Conservation (phyloP, 2,329 filamentous ascomycete genomes). For the Monilinia polystroma region DNA sequence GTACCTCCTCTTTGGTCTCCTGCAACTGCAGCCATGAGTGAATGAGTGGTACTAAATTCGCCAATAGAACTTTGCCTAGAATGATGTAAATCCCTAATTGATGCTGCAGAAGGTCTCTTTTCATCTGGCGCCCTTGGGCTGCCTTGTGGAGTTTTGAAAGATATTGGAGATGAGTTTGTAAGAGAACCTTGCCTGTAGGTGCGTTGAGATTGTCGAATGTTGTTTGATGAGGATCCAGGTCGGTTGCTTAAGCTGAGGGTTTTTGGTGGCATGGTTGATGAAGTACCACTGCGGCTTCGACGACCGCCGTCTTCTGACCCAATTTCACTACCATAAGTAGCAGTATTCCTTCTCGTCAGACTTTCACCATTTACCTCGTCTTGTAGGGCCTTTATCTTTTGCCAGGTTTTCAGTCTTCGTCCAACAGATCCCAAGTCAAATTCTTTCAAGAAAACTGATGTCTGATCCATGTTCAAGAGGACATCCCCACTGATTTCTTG, state of each 20-base stretch:
- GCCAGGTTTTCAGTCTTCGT: constrained; percentile 87
- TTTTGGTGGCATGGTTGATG: constrained; percentile 34
- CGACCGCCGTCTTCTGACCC: constrained; percentile 54
- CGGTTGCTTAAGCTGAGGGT: constrained; percentile 38
- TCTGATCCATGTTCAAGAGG: constrained; percentile 90
- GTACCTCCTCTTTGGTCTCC: constrained; percentile 27
- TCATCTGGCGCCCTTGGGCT: constrained; percentile 44
- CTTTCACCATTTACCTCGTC: constrained; percentile 70
- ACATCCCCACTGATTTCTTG: constrained; percentile 97
- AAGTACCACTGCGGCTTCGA: constrained; percentile 45
- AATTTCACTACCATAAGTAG: constrained; percentile 57
- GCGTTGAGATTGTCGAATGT: constrained; percentile 37
- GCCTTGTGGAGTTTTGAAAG: constrained; percentile 42
- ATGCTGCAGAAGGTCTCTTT: constrained; percentile 72
- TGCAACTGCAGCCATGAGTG: constrained; percentile 46
- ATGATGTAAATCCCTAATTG: constrained; percentile 78
- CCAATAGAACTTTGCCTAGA: constrained; percentile 72
- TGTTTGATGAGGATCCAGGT: constrained; percentile 32
- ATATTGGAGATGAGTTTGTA: constrained; percentile 45
- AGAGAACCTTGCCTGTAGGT: constrained; percentile 42
- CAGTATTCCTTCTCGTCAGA: constrained; percentile 53
- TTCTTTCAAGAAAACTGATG: constrained; percentile 91
- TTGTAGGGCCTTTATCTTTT: constrained; percentile 89
- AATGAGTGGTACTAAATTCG: constrained; percentile 44
- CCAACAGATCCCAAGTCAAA: constrained; percentile 93